Evolutionary conservation across 108 stramenopile species (phyloP), one percentile per base, ranked within the genome.

Genomic region (Chaetoceros tenuissimus): DNA sequence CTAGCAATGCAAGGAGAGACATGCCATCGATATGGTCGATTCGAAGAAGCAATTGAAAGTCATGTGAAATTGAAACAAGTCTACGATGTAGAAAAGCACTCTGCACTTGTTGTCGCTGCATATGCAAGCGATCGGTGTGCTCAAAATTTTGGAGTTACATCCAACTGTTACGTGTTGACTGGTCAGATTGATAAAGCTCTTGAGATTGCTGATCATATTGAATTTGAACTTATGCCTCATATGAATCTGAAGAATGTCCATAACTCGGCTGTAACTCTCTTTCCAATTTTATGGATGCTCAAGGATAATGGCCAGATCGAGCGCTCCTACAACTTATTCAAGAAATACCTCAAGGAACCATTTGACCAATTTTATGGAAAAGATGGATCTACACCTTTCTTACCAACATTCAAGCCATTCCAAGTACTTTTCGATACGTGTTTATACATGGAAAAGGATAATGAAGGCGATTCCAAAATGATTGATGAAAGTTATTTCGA

Each of bases 71-170:
- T 60, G 29, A 24, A 10, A 28, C 28, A 21, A 24, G 5, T 77
- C 21, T 77, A 77, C 60, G 31, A 77, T 31, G 72, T 67, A 1
- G 75, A 81, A 23, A 48, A 69, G 53, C 82, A 83, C 45, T 76
- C 82, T 44, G 43, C 49, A 22, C 55, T 54, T 17, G 58, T 87
- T 8, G 67, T 72, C 25, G 65, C 70, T 34, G 60, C 67, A 20
- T 81, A 81, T 55, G 82, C 75, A 16, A 79, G 73, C 23, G 85
- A 87, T 61, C 30, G 75, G 19, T 72, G 69, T 24, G 79, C 71
- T 0, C 75, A 78, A 48, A 64, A 72, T 43, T 75, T 79, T 63
- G 45, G 74, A 16, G 68, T 70, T 19, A 53, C 69, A 62, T 60
- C 77, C 10, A 65, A 73, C 53, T 82, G 73, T 71, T 46, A 71